These are phyloP conservation scores for Nepenthes mirabilis DNA, from an alignment of 148 eudicot genomes.

Conservation along the genomic window DNA sequence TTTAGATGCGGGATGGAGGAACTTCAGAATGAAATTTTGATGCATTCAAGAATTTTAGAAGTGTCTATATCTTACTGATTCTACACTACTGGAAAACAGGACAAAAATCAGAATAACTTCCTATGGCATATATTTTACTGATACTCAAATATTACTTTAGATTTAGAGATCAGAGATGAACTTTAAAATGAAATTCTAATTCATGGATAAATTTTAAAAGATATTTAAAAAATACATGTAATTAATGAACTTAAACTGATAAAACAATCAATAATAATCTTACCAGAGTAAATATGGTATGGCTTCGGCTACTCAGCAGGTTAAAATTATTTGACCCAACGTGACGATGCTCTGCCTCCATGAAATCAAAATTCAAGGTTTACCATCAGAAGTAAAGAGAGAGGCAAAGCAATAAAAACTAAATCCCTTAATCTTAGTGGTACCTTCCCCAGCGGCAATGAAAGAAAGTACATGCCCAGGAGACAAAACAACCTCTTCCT, in stretches of 20 bases:
- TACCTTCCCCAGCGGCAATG: slow-evolving; percentile 86
- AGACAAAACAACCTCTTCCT: slow-evolving; percentile 76
- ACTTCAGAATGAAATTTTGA: too few relatives aligned
- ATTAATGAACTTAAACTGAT: background rate
- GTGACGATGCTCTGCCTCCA: slow-evolving; percentile 86
- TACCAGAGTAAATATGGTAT: slow-evolving; percentile 97
- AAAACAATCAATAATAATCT: background rate
- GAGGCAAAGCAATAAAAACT: background rate
- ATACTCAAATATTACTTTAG: too few relatives aligned
- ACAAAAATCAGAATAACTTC: too few relatives aligned
- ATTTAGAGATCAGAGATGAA: too few relatives aligned
- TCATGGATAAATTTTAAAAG: too few relatives aligned
- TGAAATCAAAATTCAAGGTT: slow-evolving; percentile 5
- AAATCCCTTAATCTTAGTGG: background rate
- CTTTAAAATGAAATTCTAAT: too few relatives aligned
- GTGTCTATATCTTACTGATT: too few relatives aligned
- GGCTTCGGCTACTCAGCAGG: slow-evolving; percentile 95
- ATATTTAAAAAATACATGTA: too few relatives aligned
- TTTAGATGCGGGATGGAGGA: too few relatives aligned
- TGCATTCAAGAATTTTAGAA: too few relatives aligned
- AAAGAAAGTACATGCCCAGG: slow-evolving; percentile 78
- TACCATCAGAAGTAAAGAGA: background rate
- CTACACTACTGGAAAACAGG: too few relatives aligned
- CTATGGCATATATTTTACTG: too few relatives aligned
- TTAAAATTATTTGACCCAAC: slow-evolving; percentile 98